phyloP scores from a whole-genome alignment of 441 rosid species.

The Bruguiera hainesii region DNA sequence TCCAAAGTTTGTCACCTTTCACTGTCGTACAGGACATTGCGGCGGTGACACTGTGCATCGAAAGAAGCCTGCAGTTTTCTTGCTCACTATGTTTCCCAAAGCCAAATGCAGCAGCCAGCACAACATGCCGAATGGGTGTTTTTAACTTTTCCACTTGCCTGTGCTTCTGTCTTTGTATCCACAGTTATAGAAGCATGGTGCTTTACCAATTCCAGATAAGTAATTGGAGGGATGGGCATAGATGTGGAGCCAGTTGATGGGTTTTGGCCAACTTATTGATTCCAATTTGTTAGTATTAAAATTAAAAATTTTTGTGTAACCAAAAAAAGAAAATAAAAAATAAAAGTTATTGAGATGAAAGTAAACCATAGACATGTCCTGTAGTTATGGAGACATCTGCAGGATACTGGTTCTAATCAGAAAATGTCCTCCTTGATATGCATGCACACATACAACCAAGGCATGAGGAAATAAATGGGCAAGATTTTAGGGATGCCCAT shows the following conservation, averaged over 20 bases:
- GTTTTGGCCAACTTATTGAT: background rate
- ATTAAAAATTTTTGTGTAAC: background rate
- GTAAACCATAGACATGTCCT: background rate
- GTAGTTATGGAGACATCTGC: background rate
- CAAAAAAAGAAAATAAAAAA: background rate
- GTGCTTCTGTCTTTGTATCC: slow-evolving; percentile 16
- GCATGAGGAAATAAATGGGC: background rate
- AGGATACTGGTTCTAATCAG: slow-evolving; percentile 12
- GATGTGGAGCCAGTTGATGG: slow-evolving; percentile 25
- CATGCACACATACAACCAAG: background rate
- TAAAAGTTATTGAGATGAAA: background rate
- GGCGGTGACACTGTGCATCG: slow-evolving; percentile 1
- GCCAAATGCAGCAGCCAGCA: slow-evolving; percentile 13
- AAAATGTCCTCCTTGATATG: slow-evolving; percentile 11
- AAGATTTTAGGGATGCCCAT: background rate
- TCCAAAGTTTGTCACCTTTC: background rate
- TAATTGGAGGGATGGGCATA: slow-evolving; percentile 28
- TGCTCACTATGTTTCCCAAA: slow-evolving; percentile 19
- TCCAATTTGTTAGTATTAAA: too few species aligned
- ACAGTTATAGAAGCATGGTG: slow-evolving; percentile 11
- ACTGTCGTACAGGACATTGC: background rate
- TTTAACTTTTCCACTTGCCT: slow-evolving; percentile 19
- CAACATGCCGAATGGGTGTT: too few species aligned
- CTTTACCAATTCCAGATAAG: background rate
- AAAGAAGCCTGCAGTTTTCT: background rate